Base-by-base conservation (phyloP, 257 asterid genomes). In the Rauvolfia tetraphylla region DNA sequence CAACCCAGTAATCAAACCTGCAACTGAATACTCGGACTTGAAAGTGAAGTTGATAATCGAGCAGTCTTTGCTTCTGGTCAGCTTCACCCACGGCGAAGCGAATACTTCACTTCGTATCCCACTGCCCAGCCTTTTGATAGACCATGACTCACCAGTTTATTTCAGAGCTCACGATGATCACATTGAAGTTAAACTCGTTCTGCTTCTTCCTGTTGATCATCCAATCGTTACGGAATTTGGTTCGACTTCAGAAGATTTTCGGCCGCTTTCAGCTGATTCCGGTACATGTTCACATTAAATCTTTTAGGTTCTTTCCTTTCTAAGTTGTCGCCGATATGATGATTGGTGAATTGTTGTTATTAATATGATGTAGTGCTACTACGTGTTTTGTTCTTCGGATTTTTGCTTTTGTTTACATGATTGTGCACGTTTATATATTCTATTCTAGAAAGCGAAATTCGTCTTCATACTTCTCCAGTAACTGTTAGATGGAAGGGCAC, bases 141-240 rank as follows among this genome's bases (percentile, higher is more conserved):
- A 95, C 81, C 76, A 83, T 53, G 99, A 95, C 41, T 76, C 91
- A 25, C 87, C 89, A 20, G 75, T 85, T 81, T 81, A 79, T 68
- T 82, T 84, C 73, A 91, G 87, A 87, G 79, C 82, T 0, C 85
- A 90, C 72, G 90, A 87, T 80, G 94, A 88, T 81, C 93, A 90
- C 76, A 83, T 95, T 79, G 98, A 93, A 85, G 89, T 88, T 79
- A 95, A 90, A 58, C 88, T 92, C 77, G 81, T 84, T 78, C 82
- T 95, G 86, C 81, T 92, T 38, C 91, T 95, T 75, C 96, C 99
- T 44, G 88, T 92, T 72, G 90, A 92, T 81, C 96, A 92, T 84
- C 96, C 99, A 10, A 89, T 95, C 57, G 88, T 91, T 73, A 87
- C 89, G 42, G 87, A 87, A 68, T 87, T 91, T 44, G 90, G 84